Percentiles rank a stretch among this genome's conserved stretches.
These are phyloP conservation scores for Ogataea nakhonphanomensis DNA, from an alignment of 805 yeast genomes.

Conservation along the genomic window DNA sequence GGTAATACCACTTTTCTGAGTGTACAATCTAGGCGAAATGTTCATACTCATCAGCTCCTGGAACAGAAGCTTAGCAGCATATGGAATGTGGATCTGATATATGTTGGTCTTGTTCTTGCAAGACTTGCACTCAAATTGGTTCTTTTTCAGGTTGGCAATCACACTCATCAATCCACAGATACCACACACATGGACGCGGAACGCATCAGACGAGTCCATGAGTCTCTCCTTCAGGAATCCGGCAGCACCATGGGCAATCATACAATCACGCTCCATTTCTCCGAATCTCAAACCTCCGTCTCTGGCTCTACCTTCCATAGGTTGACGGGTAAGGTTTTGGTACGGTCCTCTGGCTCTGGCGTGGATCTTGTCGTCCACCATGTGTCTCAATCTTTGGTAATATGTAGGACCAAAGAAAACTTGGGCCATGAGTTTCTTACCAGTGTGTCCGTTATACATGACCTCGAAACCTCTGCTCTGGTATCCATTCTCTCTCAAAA, in stretches of 20 bases:
- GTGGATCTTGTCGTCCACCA: slow-evolving; percentile 99
- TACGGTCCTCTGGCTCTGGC: slow-evolving; percentile 99
- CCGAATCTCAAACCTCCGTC: slow-evolving; percentile 99
- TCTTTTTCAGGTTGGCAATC: slow-evolving; percentile 94
- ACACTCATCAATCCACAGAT: slow-evolving; percentile 98
- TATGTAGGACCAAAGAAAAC: slow-evolving; percentile 99
- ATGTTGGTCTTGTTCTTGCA: slow-evolving; percentile 98
- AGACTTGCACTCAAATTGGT: slow-evolving; percentile 97
- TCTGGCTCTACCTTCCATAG: slow-evolving; percentile 98
- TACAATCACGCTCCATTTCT: slow-evolving; percentile 99
- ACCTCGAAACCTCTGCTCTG: slow-evolving; percentile 98
- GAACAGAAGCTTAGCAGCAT: slow-evolving; percentile 96
- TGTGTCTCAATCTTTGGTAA: slow-evolving; percentile 96
- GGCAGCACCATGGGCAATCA: slow-evolving; percentile 99
- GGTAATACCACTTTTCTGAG: slow-evolving; percentile 51
- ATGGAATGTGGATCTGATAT: slow-evolving; percentile 96
- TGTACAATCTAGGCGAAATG: slow-evolving; percentile 92
- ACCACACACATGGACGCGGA: slow-evolving; percentile 97
- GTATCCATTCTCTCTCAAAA: slow-evolving; percentile 92
- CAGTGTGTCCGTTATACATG: slow-evolving; percentile 98
- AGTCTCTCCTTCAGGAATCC: slow-evolving; percentile 95
- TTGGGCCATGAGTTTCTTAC: slow-evolving; percentile 96
- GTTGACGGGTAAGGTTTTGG: slow-evolving; percentile 96
- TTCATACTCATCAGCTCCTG: slow-evolving; percentile 99
- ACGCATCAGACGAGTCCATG: slow-evolving; percentile 99